Evolutionary conservation across 306 rosid genomes (phyloP).

Genomic region (Canavalia ensiformis): DNA sequence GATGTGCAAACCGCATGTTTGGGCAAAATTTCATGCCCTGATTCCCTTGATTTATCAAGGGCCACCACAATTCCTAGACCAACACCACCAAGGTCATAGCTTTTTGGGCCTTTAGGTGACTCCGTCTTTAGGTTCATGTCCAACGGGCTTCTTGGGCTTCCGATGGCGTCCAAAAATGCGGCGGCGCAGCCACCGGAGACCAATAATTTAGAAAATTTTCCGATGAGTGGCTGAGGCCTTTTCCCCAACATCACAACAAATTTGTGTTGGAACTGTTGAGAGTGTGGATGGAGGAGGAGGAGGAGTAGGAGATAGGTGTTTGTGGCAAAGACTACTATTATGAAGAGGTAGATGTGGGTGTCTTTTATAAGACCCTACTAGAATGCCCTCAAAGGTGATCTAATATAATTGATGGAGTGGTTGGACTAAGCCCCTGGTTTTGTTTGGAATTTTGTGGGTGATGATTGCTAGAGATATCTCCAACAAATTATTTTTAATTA

Average conservation of each 20-base stretch:
- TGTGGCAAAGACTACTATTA: conserved; percentile 12
- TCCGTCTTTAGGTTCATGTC: conserved; percentile 62
- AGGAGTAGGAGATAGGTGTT: not conserved
- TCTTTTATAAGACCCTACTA: conserved; percentile 39
- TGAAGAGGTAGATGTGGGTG: conserved; percentile 4
- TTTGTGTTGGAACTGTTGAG: not conserved
- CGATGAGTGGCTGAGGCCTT: conserved; percentile 69
- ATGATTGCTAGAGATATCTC: conserved; percentile 55
- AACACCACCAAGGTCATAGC: conserved; percentile 68
- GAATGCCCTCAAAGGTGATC: not conserved
- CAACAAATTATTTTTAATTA: conserved; percentile 37
- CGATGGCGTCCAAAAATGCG: conserved; percentile 48
- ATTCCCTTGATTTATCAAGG: conserved; percentile 52
- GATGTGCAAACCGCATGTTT: conserved; percentile 57
- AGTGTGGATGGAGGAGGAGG: not conserved
- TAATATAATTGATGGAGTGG: conserved; percentile 61
- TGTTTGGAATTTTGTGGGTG: conserved; percentile 65
- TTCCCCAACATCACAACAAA: conserved; percentile 58
- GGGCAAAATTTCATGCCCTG: conserved; percentile 57
- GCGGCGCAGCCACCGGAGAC: conserved; percentile 65
- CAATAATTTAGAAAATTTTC: conserved; percentile 69
- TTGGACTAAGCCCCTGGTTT: conserved; percentile 76
- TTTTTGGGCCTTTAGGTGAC: conserved; percentile 63
- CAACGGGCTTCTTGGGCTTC: conserved; percentile 75
- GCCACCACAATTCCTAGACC: conserved; percentile 87